Evolutionary conservation across 1,284 basidiomycete genomes (phyloP).

Genomic region (Naganishia sp.): DNA sequence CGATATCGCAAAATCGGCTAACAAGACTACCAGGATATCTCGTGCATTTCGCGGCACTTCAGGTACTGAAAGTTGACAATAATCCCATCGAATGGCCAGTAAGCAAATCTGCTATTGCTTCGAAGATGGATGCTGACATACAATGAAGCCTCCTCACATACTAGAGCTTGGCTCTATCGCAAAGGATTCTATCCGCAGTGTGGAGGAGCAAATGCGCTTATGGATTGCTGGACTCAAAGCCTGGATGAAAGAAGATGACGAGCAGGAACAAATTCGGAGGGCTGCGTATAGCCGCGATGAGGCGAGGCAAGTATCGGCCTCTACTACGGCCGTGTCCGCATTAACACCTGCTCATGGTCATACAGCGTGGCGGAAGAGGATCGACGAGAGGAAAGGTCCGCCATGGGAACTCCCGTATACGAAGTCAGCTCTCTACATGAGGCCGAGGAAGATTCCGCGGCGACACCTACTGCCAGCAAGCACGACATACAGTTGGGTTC

Average conservation of each 20-base stretch:
- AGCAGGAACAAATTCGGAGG: conserved; percentile 34
- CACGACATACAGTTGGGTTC: conserved; percentile 31
- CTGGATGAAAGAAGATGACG: conserved; percentile 62
- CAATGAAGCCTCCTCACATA: conserved; percentile 6
- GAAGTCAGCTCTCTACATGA: conserved; percentile 1
- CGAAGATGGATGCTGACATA: not conserved
- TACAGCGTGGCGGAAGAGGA: not conserved
- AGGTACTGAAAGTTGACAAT: conserved; percentile 81
- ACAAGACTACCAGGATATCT: conserved; percentile 77
- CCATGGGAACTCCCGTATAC: conserved; percentile 10
- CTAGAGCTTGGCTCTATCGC: conserved; percentile 29
- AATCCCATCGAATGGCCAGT: conserved; percentile 92
- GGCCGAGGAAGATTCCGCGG: conserved; percentile 20
- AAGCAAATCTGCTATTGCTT: conserved; percentile 34
- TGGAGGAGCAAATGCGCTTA: conserved; percentile 63
- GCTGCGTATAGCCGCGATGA: not conserved
- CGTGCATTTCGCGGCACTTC: conserved; percentile 69
- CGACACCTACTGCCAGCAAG: conserved; percentile 26
- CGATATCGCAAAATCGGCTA: conserved; percentile 81
- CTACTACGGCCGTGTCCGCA: too few relatives aligned
- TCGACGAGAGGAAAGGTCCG: not conserved
- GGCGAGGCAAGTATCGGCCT: not conserved
- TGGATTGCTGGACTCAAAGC: conserved; percentile 72
- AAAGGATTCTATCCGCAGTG: conserved; percentile 41
- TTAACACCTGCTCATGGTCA: not conserved